Evolutionary conservation across 2,329 filamentous ascomycete genomes (phyloP).

Genomic region (Aureobasidium sp.): DNA sequence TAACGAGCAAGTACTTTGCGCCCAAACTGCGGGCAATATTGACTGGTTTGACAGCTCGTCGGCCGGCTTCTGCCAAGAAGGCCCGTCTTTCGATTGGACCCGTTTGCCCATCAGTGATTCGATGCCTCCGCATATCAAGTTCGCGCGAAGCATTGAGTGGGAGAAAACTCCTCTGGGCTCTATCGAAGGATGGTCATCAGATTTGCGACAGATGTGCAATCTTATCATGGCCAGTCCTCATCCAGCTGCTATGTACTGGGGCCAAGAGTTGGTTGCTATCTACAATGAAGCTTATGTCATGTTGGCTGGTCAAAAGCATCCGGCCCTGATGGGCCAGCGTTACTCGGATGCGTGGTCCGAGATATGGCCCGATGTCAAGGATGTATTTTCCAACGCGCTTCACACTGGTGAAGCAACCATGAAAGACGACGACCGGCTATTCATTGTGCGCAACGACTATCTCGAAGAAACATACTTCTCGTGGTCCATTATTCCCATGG

Average conservation of each 20-base stretch:
- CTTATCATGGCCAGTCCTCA: slow-evolving; percentile 74
- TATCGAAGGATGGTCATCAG: slow-evolving; percentile 64
- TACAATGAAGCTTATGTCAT: slow-evolving; percentile 68
- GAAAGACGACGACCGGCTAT: slow-evolving; percentile 76
- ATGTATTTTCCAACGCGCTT: slow-evolving; percentile 60
- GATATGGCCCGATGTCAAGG: slow-evolving; percentile 65
- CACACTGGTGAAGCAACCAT: slow-evolving; percentile 69
- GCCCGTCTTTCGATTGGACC: slow-evolving; percentile 73
- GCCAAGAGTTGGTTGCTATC: slow-evolving; percentile 58
- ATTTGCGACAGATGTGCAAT: slow-evolving; percentile 72
- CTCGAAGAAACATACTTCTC: slow-evolving; percentile 77
- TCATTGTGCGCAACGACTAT: slow-evolving; percentile 61
- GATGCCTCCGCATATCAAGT: slow-evolving; percentile 64
- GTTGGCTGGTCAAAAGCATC: slow-evolving; percentile 71
- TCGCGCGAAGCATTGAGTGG: slow-evolving; percentile 69
- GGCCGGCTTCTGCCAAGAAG: slow-evolving; percentile 20
- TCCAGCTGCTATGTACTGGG: slow-evolving; percentile 67
- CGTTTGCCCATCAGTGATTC: slow-evolving; percentile 56
- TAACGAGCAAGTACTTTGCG: slow-evolving; percentile 37
- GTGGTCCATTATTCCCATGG: slow-evolving; percentile 72
- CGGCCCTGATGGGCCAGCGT: slow-evolving; percentile 63
- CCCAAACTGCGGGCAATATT: slow-evolving; percentile 31
- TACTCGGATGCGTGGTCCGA: slow-evolving; percentile 66
- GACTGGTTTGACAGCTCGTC: slow-evolving; percentile 27
- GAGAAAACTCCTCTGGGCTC: slow-evolving; percentile 64